These are phyloP conservation scores for Davidsoniella neocaledoniae DNA, from an alignment of 2,329 filamentous ascomycete species.

Conservation along the genomic window DNA sequence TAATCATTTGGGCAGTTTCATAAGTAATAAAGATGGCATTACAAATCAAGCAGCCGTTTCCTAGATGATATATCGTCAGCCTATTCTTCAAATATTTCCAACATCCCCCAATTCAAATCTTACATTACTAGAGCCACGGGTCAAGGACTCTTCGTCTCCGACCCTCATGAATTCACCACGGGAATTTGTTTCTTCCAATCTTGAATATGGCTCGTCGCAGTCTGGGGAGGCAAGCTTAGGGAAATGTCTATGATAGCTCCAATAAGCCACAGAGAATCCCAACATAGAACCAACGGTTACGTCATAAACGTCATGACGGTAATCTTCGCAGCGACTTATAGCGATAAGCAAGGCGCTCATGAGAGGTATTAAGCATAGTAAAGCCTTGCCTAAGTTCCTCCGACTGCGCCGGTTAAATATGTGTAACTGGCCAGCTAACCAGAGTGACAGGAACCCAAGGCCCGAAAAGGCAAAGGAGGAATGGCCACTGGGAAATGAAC, in stretches of 20 bases:
- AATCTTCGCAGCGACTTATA: slow-evolving; percentile 52
- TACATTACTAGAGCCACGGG: slow-evolving; percentile 20
- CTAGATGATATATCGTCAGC: background rate
- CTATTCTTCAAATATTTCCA: background rate
- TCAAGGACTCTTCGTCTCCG: slow-evolving; percentile 31
- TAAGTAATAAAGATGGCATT: too few relatives aligned
- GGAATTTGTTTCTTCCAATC: slow-evolving; percentile 23
- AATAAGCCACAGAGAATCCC: slow-evolving; percentile 43
- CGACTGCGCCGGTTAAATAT: slow-evolving; percentile 30
- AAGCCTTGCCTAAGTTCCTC: slow-evolving; percentile 36
- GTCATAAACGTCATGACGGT: slow-evolving; percentile 55
- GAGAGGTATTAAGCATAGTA: slow-evolving; percentile 41
- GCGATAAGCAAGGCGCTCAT: slow-evolving; percentile 50
- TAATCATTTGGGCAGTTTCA: too few relatives aligned
- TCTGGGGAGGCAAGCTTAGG: slow-evolving; percentile 33
- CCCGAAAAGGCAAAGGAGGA: slow-evolving; percentile 65
- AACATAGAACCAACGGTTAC: slow-evolving; percentile 44
- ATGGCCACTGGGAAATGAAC: slow-evolving; percentile 69
- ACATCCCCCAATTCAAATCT: slow-evolving; percentile 20
- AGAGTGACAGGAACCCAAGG: slow-evolving; percentile 56
- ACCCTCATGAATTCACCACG: slow-evolving; percentile 26
- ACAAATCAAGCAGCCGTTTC: too few relatives aligned
- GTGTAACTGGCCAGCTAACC: slow-evolving; percentile 49
- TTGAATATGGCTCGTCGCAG: slow-evolving; percentile 41
- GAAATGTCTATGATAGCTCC: slow-evolving; percentile 50